A percentile compares a stretch with the other conserved stretches of the same genome.
phyloP scores from a whole-genome alignment of 2,329 filamentous ascomycete species.

The Spiromastix sp. region DNA sequence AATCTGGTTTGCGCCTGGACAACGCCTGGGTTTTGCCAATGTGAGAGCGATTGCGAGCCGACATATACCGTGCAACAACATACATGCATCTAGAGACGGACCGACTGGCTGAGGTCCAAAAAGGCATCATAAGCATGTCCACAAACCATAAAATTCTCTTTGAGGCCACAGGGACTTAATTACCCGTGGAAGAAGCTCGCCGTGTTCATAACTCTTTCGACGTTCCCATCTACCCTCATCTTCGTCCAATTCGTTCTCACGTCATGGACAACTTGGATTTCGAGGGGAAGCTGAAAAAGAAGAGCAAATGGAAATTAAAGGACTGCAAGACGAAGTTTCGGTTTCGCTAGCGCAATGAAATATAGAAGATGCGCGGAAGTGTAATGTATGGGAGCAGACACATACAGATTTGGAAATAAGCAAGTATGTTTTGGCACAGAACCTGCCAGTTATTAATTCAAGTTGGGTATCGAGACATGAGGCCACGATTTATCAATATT shows the following conservation, averaged over 20 bases:
- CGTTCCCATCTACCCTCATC: neutral
- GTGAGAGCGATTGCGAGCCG: no score
- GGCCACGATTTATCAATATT: no score
- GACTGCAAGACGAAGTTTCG: neutral
- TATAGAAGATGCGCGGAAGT: no score
- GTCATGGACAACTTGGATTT: neutral
- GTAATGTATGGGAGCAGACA: no score
- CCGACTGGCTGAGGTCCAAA: neutral
- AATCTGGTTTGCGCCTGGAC: neutral
- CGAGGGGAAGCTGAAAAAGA: neutral
- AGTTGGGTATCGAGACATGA: no score
- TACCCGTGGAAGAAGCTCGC: neutral
- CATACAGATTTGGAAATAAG: no score
- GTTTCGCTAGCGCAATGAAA: neutral
- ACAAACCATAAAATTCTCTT: neutral
- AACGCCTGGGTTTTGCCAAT: neutral
- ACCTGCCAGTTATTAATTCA: no score
- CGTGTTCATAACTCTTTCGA: neutral
- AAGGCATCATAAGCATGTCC: neutral
- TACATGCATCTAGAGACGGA: neutral
- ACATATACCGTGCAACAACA: neutral
- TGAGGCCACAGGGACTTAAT: neutral
- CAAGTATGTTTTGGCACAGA: no score
- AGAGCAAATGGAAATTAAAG: neutral
- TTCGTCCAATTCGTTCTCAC: neutral